These are phyloP conservation scores for Cladosporium colombiae DNA, from an alignment of 2,329 filamentous ascomycete species.

Conservation along the genomic window DNA sequence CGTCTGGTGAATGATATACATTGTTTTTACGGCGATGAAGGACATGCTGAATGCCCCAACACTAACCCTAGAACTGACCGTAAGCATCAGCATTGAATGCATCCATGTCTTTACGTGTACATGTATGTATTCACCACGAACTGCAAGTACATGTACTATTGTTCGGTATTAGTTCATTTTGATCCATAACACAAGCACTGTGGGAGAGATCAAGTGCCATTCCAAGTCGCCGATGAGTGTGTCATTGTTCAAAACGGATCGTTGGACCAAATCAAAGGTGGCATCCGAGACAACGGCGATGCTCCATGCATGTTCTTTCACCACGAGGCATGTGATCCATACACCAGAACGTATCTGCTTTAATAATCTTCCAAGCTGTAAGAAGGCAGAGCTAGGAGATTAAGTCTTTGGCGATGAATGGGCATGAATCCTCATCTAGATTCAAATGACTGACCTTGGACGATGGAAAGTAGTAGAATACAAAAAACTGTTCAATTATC, in stretches of 20 bases:
- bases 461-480: too few relatives aligned
- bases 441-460: too few relatives aligned
- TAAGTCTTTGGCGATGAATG: too few relatives aligned
- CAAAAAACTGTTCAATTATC: neutral
- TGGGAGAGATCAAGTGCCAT: neutral
- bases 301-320: too few relatives aligned
- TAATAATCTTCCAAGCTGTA: too few relatives aligned
- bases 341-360: too few relatives aligned
- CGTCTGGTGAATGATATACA: neutral
- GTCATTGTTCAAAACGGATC: neutral
- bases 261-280: neutral
- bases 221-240: neutral
- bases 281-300: neutral
- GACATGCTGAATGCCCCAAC: neutral
- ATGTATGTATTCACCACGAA: too few relatives aligned
- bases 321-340: too few relatives aligned
- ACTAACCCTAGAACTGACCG: too few relatives aligned
- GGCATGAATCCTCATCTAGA: neutral
- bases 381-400: too few relatives aligned
- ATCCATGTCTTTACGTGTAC: neutral
- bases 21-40: neutral
- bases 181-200: neutral
- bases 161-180: neutral
- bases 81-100: too few relatives aligned
- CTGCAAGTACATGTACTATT: too few relatives aligned